Evolutionary conservation across 2,329 filamentous ascomycete genomes (phyloP), one percentile per base, ranked within the genome.

Genomic region (Stemphylium beticola): DNA sequence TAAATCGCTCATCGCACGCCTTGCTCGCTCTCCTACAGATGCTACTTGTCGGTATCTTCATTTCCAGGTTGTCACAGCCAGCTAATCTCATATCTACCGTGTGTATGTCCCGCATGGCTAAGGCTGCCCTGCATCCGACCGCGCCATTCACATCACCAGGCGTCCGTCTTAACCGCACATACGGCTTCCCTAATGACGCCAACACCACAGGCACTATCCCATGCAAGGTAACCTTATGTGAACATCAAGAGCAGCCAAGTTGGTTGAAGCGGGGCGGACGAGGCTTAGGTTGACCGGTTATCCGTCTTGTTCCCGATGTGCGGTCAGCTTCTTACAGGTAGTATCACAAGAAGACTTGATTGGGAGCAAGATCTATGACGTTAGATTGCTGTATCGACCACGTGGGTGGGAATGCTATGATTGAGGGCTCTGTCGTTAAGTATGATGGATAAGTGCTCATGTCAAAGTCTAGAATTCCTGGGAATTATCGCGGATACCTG

Each of bases 341-440:
- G 40, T 50, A 29, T 31, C 22, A 33, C 12, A 14, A 32, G 14
- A 36, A 18, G n/a, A 36, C 45, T 41, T 56, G 52, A 51, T 56
- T 58, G 52, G 26, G 52, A 38, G 38, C 10, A 36, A n/a, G 18
- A n/a, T 48, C 47, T 18, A 62, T 62, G 60, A 62, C 49, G 44
- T 49, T 46, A 15, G 37, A 39, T 40, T n/a, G 8, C 11, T 11
- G 33, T 20, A 17, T 43, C 24, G 33, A 55, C 24, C 36, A 52
- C 32, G 26, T 31, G 31, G 34, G 15, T 14, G 8, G 32, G 18
- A 32, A 12, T 10, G 17, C 31, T 11, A 20, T 26, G 17, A 15
- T 24, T 36, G 12, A 46, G 4, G 24, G 33, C 43, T 32, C 8
- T 34, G 39, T 24, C 15, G 29, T 43, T 50, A 57, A 51, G 42